Conservation (phyloP, 208 protist genomes). For the Leishmania guyanensis region DNA sequence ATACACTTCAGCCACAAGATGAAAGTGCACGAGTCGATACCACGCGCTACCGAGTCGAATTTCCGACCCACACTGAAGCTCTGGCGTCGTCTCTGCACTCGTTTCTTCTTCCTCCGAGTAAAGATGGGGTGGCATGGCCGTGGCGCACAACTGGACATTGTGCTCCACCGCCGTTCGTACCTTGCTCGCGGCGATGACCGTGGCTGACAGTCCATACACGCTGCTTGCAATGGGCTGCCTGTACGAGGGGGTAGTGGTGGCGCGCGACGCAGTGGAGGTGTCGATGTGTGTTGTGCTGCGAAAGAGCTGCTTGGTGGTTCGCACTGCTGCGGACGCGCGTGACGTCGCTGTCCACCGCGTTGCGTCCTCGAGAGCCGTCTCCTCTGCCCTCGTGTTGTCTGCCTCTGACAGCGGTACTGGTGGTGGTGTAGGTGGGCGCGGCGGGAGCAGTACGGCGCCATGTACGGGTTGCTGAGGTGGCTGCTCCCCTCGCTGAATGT, state of each 20-base stretch:
- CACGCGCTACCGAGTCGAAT: slow-evolving; percentile 37
- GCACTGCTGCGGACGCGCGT: slow-evolving; percentile 44
- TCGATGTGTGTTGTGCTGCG: slow-evolving; percentile 29
- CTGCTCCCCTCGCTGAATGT: not conserved
- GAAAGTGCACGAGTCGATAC: slow-evolving; percentile 55
- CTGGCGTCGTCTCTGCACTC: slow-evolving; percentile 21
- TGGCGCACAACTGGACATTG: slow-evolving; percentile 34
- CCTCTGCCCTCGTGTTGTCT: not conserved
- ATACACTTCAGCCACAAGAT: slow-evolving; percentile 76
- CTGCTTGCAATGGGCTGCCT: slow-evolving; percentile 54
- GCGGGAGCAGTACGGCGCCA: slow-evolving; percentile 19
- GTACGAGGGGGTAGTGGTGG: slow-evolving; percentile 47
- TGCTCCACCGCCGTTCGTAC: slow-evolving; percentile 48
- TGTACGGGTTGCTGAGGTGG: not conserved
- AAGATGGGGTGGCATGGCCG: slow-evolving; percentile 15
- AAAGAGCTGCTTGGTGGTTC: slow-evolving; percentile 82
- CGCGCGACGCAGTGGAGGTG: slow-evolving; percentile 25
- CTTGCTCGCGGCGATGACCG: slow-evolving; percentile 44
- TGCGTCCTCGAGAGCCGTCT: slow-evolving; percentile 24
- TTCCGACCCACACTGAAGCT: slow-evolving; percentile 48
- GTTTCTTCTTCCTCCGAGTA: not conserved
- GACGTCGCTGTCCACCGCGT: slow-evolving; percentile 39
- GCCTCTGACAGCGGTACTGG: slow-evolving; percentile 22
- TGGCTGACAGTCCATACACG: slow-evolving; percentile 49
- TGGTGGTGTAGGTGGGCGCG: slow-evolving; percentile 26